Conservation (phyloP, 805 yeast genomes). For the Clavispora fructus region DNA sequence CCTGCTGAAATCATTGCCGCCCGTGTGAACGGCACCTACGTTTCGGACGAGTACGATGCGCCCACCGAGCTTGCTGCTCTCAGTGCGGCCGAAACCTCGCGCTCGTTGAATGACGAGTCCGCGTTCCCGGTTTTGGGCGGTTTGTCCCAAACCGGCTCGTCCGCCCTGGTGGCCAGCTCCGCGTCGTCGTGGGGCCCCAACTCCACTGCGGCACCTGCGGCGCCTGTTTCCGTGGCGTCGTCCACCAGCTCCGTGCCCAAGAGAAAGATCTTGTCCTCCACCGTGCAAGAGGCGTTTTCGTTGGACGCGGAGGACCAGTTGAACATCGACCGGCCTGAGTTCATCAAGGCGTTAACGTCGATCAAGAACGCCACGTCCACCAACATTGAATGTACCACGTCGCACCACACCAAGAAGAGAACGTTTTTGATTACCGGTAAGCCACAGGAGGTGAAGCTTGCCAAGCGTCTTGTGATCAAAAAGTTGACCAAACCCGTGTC, state of each 20-base stretch:
- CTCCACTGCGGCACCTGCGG: constrained; percentile 14
- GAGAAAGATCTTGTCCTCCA: constrained; percentile 42
- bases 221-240: constrained; percentile 1
- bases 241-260: constrained; percentile 2
- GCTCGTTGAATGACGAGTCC: constrained; percentile 45
- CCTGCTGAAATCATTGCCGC: constrained; percentile 48
- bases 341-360: constrained; percentile 58
- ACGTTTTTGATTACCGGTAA: constrained; percentile 80
- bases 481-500: constrained; percentile 72
- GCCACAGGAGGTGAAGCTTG: constrained; percentile 57
- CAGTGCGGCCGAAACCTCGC: constrained; percentile 14
- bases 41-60: constrained; percentile 15
- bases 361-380: constrained; percentile 59
- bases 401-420: constrained; percentile 69
- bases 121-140: constrained; percentile 68
- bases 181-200: constrained; percentile 39
- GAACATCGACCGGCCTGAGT: constrained; percentile 57
- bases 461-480: constrained; percentile 70
- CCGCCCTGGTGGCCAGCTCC: constrained; percentile 24
- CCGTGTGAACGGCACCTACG: constrained; percentile 28
- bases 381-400: constrained; percentile 76
- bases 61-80: neutral
- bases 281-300: constrained; percentile 74
- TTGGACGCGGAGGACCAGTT: constrained; percentile 66
- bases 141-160: constrained; percentile 12